These are phyloP conservation scores for Ceratocystis cubensis DNA, from an alignment of 2,329 filamentous ascomycete species.

Conservation along the genomic window DNA sequence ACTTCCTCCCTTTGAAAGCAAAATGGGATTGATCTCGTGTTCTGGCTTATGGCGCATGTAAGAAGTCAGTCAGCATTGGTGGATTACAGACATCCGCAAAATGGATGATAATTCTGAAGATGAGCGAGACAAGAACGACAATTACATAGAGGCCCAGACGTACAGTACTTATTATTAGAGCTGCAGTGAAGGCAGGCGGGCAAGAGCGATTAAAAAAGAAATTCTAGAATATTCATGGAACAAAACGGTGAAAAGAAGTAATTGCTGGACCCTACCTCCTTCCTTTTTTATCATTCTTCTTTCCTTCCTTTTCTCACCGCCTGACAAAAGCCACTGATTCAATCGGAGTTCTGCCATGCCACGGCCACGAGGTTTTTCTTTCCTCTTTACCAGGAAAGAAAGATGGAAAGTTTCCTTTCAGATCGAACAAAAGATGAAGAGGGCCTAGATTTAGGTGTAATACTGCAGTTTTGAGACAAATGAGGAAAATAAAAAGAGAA, in stretches of 20 bases:
- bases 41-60: not conserved
- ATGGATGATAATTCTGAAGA: not conserved
- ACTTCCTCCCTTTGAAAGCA: not conserved
- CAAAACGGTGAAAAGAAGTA: not conserved
- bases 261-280: too few species aligned
- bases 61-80: not conserved
- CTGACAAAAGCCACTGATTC: not conserved
- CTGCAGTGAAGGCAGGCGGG: not conserved
- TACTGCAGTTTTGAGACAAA: not conserved
- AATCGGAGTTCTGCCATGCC: not conserved
- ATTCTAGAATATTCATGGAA: constrained; percentile 7
- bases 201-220: constrained; percentile 7
- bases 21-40: not conserved
- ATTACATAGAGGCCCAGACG: too few species aligned
- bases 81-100: not conserved
- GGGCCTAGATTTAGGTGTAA: not conserved
- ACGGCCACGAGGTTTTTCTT: not conserved
- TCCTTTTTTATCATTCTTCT: not conserved
- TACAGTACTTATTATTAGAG: too few species aligned
- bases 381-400: not conserved
- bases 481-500: not conserved
- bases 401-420: not conserved
- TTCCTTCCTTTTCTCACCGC: not conserved
- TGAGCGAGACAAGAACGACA: not conserved
- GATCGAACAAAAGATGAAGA: not conserved